Conservation (phyloP, 345 rosid species). For the Euphorbia pulcherrima region DNA sequence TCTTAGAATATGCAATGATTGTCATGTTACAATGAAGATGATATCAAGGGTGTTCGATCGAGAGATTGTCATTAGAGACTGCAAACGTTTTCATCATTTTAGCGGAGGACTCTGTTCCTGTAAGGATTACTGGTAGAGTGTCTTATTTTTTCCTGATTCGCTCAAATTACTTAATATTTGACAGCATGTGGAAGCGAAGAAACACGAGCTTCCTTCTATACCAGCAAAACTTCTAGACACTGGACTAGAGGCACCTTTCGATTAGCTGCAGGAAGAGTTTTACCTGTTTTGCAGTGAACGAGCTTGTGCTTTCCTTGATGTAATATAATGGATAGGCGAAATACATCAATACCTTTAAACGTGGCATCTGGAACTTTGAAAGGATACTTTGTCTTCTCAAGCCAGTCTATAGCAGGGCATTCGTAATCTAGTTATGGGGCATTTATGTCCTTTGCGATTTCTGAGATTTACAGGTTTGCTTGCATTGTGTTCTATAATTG, state of each 20-base stretch:
- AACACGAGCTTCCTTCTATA: background rate
- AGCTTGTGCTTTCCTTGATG: background rate
- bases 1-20: slow-evolving; percentile 22
- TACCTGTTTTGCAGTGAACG: background rate
- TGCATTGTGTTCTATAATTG: no score
- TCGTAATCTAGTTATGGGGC: no score
- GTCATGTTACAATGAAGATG: slow-evolving; percentile 27
- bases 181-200: background rate
- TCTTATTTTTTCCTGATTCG: background rate
- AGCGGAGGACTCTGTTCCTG: slow-evolving; percentile 23
- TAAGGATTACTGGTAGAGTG: slow-evolving; percentile 20
- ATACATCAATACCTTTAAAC: background rate
- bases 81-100: slow-evolving; percentile 24
- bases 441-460: no score
- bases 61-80: slow-evolving; percentile 20
- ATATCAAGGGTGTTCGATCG: slow-evolving; percentile 19
- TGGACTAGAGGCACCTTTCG: background rate
- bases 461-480: no score
- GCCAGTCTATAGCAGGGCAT: no score
- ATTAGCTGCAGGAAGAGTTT: background rate
- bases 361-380: background rate
- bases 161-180: background rate
- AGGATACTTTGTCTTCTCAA: no score
- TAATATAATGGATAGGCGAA: background rate
- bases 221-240: background rate